A percentile compares a stretch with the other conserved stretches of the same genome.
These are phyloP conservation scores for Coffea eugenioides DNA, from an alignment of 257 asterid genomes.

Conservation along the genomic window DNA sequence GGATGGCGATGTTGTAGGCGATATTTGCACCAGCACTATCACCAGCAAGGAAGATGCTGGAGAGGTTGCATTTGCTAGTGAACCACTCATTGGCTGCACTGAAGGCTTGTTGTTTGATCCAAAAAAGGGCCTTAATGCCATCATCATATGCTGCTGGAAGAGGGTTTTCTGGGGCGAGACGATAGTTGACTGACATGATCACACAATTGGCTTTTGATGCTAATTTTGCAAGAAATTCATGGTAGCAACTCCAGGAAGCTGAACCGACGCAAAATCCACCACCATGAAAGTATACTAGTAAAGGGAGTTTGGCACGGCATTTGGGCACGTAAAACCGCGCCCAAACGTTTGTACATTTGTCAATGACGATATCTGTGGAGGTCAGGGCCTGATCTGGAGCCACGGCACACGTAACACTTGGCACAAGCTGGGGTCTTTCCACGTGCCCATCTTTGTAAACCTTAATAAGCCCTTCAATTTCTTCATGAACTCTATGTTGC, in stretches of 20 bases:
- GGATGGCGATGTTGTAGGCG: conserved; percentile 50
- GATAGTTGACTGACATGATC: conserved; percentile 63
- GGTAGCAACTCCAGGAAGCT: conserved; percentile 79
- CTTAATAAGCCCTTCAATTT: conserved; percentile 64
- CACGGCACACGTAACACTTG: conserved; percentile 42
- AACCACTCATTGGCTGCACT: conserved; percentile 36
- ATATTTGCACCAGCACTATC: conserved; percentile 93
- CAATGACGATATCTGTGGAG: conserved; percentile 53
- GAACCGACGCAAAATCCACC: conserved; percentile 94
- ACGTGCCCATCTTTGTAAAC: conserved; percentile 75
- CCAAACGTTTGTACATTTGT: conserved; percentile 59
- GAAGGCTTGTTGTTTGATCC: conserved; percentile 48
- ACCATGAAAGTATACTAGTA: conserved; percentile 74
- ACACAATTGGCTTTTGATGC: conserved; percentile 45
- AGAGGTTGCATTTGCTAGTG: conserved; percentile 42
- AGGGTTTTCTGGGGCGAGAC: conserved; percentile 83
- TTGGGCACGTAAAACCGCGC: conserved; percentile 71
- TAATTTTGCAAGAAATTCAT: conserved; percentile 61
- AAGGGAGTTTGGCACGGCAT: conserved; percentile 38
- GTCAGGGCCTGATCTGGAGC: conserved; percentile 51
- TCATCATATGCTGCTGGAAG: conserved; percentile 89
- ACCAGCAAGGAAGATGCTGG: conserved; percentile 50
- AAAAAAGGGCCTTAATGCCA: conserved; percentile 50
- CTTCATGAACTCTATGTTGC: conserved; percentile 38
- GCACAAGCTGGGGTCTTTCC: conserved; percentile 62